Evolutionary conservation across 306 rosid genomes (phyloP), one percentile per base, ranked within the genome.

Genomic region (Carpinus viminea): DNA sequence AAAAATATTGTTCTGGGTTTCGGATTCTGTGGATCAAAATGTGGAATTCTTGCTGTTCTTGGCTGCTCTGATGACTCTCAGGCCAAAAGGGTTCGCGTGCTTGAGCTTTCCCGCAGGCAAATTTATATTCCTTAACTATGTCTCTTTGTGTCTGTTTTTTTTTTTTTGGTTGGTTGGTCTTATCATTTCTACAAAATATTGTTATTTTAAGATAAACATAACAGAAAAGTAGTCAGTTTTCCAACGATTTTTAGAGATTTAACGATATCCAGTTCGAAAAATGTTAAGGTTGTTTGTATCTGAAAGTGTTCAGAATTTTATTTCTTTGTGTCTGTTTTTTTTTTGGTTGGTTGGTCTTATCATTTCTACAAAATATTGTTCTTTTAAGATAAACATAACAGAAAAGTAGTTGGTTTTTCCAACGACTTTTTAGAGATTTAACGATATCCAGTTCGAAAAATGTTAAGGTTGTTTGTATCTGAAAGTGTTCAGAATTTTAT

Each of bases 21-120:
- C 7, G n/a, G 4, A 21, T 21, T 15, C 16, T 41, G 34, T 65
- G 20, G 26, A 38, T 57, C 50, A 83, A 15, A 79, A 96, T 93
- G 99, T 88, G 99, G 99, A 74, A 96, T 96, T 24, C 96, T 96
- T 53, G 98, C 98, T 24, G 93, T 96, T 38, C 96, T 96, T 71
- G 97, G 99, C 36, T 96, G 99, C 82, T 75, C 97, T 20, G 99
- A 91, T 70, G 86, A 84, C 74, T 88, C 98, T 70, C 93, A 79
- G 78, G 93, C 97, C 78, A 96, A 91, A 82, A 85, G 99, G 55
- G 96, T 90, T 72, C 93, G 99, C 16, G 97, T 96, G 18, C 91
- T 96, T 0, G 98, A 96, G 76, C 72, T 66, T 41, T 66, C 72
- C 24, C 72, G 72, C 51, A 66, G 72, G 72, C 28, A 66, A 66